Base-by-base conservation (phyloP, 108 stramenopile genomes). In the Fistulifera pelliculosa region DNA sequence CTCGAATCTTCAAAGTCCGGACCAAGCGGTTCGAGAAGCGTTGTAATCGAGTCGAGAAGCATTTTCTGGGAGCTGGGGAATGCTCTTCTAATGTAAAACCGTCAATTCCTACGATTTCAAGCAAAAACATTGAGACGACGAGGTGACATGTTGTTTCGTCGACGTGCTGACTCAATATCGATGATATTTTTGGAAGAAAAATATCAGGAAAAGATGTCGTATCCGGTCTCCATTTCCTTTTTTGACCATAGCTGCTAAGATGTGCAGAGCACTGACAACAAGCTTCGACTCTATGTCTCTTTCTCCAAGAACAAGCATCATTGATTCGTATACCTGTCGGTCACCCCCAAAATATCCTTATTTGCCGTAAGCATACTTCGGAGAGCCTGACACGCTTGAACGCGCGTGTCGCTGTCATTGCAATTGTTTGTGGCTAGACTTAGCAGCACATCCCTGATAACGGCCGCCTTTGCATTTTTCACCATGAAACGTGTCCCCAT, bases 401-500 rank as follows among this genome's bases (percentile, higher is more conserved):
- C 44, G 2, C 44, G 44, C 2, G 44, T 47, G 44, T 47, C 44
- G 31, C 31, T 35, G 31, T 35, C 31, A 35, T 35, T 35, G 31
- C 6, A 35, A 6, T 35, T 3, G 31, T 35, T 35, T 3, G 31
- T 35, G 31, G 44, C 19, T 3, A 47, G 44, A 11, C 4, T 8
- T 5, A 10, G 10, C 3, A 22, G 44, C 10, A 47, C 21, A 18
- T 18, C 10, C 44, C 7, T 22, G 44, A 21, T 21, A 18, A 47
- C 5, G 3, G 44, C 10, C 5, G 19, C 44, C 7, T 45, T 11
- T 17, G 7, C 44, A 17, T 17, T 3, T 4, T 45, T 6, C 21
- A 19, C 11, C 11, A 45, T 45, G 44, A 45, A 45, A 4, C 19
- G 22, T 11, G 50, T 11, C 50, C 50, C 50, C 50, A 51, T 23